These are phyloP conservation scores for Rhypophila decipiens DNA, from an alignment of 495 filamentous ascomycete genomes.

Conservation along the genomic window DNA sequence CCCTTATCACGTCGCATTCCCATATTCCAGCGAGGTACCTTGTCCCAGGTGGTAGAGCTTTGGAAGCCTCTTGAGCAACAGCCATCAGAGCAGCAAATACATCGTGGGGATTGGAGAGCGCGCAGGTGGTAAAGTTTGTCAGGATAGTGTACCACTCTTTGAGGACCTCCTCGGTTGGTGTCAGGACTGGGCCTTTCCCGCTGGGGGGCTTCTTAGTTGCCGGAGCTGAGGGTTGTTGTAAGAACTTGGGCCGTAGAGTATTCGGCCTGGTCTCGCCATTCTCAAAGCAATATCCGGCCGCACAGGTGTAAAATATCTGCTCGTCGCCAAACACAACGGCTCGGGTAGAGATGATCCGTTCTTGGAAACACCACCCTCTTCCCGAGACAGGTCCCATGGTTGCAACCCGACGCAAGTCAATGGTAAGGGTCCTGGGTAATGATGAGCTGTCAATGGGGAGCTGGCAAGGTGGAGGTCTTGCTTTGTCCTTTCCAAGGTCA, in stretches of 20 bases:
- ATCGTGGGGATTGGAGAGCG: constrained; percentile 8
- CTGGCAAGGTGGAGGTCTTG: background rate
- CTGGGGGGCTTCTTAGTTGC: too few relatives aligned
- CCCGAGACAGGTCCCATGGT: constrained; percentile 1
- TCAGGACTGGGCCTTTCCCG: background rate
- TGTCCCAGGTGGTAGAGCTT: background rate
- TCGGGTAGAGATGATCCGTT: constrained; percentile 1
- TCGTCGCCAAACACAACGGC: constrained; percentile 5
- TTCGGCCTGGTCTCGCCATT: background rate
- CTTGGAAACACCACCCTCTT: constrained; percentile 9
- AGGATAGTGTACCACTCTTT: constrained; percentile 3
- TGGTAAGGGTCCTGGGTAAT: background rate
- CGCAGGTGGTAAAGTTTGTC: constrained; percentile 1
- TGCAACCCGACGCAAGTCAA: background rate
- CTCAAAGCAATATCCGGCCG: background rate
- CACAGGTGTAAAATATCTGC: constrained; percentile 1
- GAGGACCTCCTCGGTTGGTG: background rate
- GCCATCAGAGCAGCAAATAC: constrained; percentile 5
- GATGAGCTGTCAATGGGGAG: background rate
- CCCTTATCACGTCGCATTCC: constrained; percentile 3
- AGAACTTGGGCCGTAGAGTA: background rate
- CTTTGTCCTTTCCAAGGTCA: background rate
- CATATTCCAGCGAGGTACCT: constrained; percentile 6
- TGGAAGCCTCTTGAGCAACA: constrained; percentile 2
- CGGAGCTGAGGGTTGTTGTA: background rate